A percentile compares a stretch with the other conserved stretches of the same genome.
phyloP scores from a whole-genome alignment of 805 yeast species.

The Suhomyces xylopsoci region DNA sequence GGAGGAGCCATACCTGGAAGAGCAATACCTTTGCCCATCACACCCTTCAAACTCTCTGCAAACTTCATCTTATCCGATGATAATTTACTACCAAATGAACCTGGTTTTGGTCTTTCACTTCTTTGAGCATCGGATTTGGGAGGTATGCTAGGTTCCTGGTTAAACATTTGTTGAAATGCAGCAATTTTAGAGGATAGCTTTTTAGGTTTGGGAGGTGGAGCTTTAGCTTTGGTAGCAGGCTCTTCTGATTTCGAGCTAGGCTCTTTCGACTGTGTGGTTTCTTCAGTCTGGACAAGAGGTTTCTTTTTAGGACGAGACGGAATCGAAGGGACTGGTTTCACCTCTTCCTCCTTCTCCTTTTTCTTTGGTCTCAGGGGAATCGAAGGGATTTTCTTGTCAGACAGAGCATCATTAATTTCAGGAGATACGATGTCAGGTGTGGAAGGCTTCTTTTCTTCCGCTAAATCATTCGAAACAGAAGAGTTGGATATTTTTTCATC shows the following conservation, averaged over 20 bases:
- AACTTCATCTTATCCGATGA: conserved; percentile 44
- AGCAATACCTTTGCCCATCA: conserved; percentile 51
- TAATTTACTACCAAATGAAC: conserved; percentile 15
- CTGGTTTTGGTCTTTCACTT: background rate
- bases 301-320: conserved; percentile 14
- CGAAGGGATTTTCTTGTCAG: background rate
- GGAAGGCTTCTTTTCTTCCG: background rate
- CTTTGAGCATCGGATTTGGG: conserved; percentile 3
- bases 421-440: background rate
- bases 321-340: conserved; percentile 5
- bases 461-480: background rate
- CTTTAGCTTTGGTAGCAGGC: conserved; percentile 7
- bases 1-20: conserved; percentile 52
- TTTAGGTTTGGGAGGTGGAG: conserved; percentile 64
- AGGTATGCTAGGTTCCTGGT: conserved; percentile 20
- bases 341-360: background rate
- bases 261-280: background rate
- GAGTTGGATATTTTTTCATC: background rate
- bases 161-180: conserved; percentile 75
- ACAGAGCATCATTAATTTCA: background rate
- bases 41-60: conserved; percentile 57
- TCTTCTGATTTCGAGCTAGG: background rate
- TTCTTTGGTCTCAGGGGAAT: conserved; percentile 1
- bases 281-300: background rate
- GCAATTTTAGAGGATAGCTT: conserved; percentile 77